Evolutionary conservation across 495 filamentous ascomycete genomes (phyloP).

Genomic region (Echria macrotheca): DNA sequence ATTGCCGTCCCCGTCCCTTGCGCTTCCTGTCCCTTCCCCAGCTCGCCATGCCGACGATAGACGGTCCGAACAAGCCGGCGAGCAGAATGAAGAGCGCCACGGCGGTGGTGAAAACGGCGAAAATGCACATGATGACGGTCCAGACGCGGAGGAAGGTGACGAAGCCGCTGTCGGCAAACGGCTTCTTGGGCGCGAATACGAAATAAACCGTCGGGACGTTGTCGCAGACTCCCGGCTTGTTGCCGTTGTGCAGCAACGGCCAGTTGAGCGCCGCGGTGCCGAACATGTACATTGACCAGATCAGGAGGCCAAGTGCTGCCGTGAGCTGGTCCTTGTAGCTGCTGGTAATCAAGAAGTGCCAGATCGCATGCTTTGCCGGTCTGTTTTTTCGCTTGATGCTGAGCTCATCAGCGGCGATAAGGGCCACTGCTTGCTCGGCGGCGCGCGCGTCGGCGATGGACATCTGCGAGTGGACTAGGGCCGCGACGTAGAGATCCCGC

Average conservation of each 20-base stretch:
- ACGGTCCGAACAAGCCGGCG: slow-evolving; percentile 17
- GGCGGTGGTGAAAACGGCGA: slow-evolving; percentile 26
- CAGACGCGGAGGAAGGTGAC: slow-evolving; percentile 21
- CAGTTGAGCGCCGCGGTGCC: slow-evolving; percentile 26
- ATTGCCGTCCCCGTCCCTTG: slow-evolving; percentile 11
- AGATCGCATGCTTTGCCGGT: slow-evolving; percentile 12
- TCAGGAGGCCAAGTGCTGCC: slow-evolving; percentile 21
- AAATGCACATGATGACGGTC: slow-evolving; percentile 26
- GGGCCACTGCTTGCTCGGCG: slow-evolving; percentile 24
- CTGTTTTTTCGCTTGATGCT: slow-evolving; percentile 18
- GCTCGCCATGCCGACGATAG: slow-evolving; percentile 9
- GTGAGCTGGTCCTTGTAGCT: slow-evolving; percentile 29
- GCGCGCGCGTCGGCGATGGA: slow-evolving; percentile 21
- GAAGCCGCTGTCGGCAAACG: slow-evolving; percentile 20
- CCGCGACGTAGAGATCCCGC: slow-evolving; percentile 26
- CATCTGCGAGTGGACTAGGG: slow-evolving; percentile 20
- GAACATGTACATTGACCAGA: slow-evolving; percentile 28
- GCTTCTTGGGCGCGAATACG: slow-evolving; percentile 26
- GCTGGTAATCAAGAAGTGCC: slow-evolving; percentile 20
- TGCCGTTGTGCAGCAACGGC: slow-evolving; percentile 24
- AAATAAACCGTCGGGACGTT: slow-evolving; percentile 28
- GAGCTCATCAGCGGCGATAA: slow-evolving; percentile 24
- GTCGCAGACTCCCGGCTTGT: slow-evolving; percentile 22
- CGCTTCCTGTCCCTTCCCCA: not conserved
- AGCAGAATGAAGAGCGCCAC: slow-evolving; percentile 20